Conservation (phyloP, 1,284 basidiomycete genomes). For the Boletus mariae region DNA sequence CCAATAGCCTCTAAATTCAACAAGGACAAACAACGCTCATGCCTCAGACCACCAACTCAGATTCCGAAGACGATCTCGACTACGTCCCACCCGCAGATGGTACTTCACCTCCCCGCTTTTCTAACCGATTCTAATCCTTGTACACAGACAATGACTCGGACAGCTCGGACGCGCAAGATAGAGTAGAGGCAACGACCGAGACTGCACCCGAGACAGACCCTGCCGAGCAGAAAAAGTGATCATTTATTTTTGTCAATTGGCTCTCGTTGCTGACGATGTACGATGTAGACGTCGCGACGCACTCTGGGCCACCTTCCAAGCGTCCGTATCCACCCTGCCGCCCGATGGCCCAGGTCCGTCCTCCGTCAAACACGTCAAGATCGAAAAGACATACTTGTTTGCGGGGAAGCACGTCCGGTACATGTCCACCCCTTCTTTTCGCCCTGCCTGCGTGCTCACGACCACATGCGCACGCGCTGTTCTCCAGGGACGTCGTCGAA, state of each 20-base stretch:
- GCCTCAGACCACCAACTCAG: constrained; percentile 35
- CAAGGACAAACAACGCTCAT: constrained; percentile 25
- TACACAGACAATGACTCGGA: constrained; percentile 35
- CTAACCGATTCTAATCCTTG: not conserved
- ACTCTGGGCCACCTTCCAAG: constrained; percentile 62
- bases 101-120: constrained; percentile 10
- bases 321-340: constrained; percentile 38
- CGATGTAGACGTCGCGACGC: constrained; percentile 39
- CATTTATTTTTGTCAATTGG: not conserved
- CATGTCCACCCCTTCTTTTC: constrained; percentile 26
- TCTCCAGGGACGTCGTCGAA: constrained; percentile 63
- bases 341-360: not conserved
- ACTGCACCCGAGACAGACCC: constrained; percentile 31
- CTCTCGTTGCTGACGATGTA: too few relatives aligned
- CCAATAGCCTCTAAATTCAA: constrained; percentile 23
- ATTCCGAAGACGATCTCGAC: constrained; percentile 65
- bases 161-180: constrained; percentile 36
- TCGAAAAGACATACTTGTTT: constrained; percentile 66
- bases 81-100: constrained; percentile 53
- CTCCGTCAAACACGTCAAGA: constrained; percentile 48
- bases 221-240: constrained; percentile 44
- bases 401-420: constrained; percentile 72
- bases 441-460: too few relatives aligned
- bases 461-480: not conserved
- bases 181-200: constrained; percentile 9